Base-by-base conservation (phyloP, 768 basidiomycete species). In the Macrocybe gigantea region DNA sequence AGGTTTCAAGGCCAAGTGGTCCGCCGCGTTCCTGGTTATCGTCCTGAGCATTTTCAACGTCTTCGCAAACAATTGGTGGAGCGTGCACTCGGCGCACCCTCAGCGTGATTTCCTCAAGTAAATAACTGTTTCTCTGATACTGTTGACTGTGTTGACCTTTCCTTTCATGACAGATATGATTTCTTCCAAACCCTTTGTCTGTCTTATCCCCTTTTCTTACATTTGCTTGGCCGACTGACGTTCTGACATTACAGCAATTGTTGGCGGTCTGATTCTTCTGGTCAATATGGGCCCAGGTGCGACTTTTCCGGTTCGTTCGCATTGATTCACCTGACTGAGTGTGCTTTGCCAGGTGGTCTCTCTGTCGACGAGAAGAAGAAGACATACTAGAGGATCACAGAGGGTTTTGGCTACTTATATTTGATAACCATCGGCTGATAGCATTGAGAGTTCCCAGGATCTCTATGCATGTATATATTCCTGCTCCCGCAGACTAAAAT, bases 301-400 rank as follows among this genome's bases (percentile, higher is more conserved):
- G 10, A 6, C 40, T 40, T 31, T 22, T 13, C 7, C n/a, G 32
- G 12, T 41, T 14, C 5, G 14, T 15, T 13, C 38, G n/a, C 13
- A 8, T 7, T 7, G 12, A 54, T 13, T 48, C 49, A 5, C 45
- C 33, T 44, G 22, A 41, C 51, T 58, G n/a, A 50, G 52, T 13
- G 38, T 49, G 7, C 41, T 38, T 22, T 4, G 22, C 1, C 44
- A 87, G 87, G 96, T 51, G 95, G 94, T 53, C 77, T 98, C 52
- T 97, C 94, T 3, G 90, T 98, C 52, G 96, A 98, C 69, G 94
- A 97, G 77, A 97, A 97, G 79, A 99, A 99, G 78, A 98, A 98
- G 79, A 92, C 84, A 14, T 93, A 79, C 57, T 92, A 67, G 64
- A 51, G 36, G 41, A 48, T 15, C 14, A 35, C 33, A 12, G 42